A percentile compares a stretch with the other conserved stretches of the same genome.
phyloP scores from a whole-genome alignment of 305 asterid species.

The Solanum aculeatissimum region DNA sequence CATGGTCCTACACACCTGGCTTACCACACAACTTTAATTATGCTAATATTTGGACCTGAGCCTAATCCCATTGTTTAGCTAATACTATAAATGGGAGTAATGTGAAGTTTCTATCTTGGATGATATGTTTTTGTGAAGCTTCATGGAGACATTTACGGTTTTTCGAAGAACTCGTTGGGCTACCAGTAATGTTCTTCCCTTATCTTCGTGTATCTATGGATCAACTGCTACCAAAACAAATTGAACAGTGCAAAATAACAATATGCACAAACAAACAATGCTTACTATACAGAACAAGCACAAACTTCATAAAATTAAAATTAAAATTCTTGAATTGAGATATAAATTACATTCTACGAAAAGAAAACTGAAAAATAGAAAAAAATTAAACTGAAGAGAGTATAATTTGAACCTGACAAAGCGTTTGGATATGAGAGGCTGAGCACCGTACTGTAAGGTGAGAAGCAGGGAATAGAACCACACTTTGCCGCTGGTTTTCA shows the following conservation, averaged over 20 bases:
- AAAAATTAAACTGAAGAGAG: neutral
- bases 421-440: constrained; percentile 84
- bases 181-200: neutral
- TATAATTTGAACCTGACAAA: constrained; percentile 49
- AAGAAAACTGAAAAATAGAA: neutral
- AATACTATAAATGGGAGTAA: neutral
- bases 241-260: neutral
- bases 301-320: neutral
- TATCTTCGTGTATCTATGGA: neutral
- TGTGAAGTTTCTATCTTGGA: neutral
- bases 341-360: neutral
- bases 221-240: neutral
- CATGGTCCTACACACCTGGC: neutral
- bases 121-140: neutral
- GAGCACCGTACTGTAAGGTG: constrained; percentile 86
- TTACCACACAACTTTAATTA: neutral
- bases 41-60: neutral
- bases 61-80: neutral
- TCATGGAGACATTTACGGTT: neutral
- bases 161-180: neutral
- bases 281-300: neutral
- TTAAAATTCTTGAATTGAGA: neutral
- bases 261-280: neutral
- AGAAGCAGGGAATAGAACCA: constrained; percentile 70
- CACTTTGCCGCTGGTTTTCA: constrained; percentile 28